These are phyloP conservation scores for Lagenaria siceraria DNA, from an alignment of 306 rosid genomes.

Conservation along the genomic window DNA sequence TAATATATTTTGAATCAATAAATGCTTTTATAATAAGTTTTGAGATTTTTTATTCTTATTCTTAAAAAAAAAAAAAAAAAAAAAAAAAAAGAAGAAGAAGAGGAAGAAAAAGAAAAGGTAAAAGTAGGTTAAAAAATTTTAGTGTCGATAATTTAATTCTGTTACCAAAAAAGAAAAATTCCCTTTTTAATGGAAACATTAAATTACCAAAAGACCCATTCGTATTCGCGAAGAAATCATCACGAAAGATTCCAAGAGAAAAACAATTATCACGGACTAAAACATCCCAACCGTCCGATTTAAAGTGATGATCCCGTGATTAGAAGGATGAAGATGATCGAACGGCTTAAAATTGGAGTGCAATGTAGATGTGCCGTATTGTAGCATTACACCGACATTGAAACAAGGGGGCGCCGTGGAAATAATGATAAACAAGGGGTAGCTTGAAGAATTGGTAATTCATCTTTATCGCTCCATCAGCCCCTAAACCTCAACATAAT, in stretches of 20 bases:
- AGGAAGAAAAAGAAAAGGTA: not conserved
- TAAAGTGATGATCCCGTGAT: not conserved
- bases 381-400: not conserved
- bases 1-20: too few relatives aligned
- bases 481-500: not conserved
- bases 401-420: conserved; percentile 17
- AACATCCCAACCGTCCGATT: not conserved
- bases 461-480: not conserved
- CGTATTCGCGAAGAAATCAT: not conserved
- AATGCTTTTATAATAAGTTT: too few relatives aligned
- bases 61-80: too few relatives aligned
- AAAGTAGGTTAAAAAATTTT: not conserved
- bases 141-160: not conserved
- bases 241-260: not conserved
- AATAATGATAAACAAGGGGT: conserved; percentile 8
- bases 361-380: not conserved
- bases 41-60: too few relatives aligned
- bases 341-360: not conserved
- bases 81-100: not conserved
- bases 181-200: not conserved
- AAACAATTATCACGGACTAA: not conserved
- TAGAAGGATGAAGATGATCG: not conserved
- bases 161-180: not conserved
- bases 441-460: not conserved
- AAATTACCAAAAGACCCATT: not conserved